Evolutionary conservation across 2,329 filamentous ascomycete species (phyloP), one percentile per base, ranked within the genome.

Genomic region (Trichophyton mentagrophytes): DNA sequence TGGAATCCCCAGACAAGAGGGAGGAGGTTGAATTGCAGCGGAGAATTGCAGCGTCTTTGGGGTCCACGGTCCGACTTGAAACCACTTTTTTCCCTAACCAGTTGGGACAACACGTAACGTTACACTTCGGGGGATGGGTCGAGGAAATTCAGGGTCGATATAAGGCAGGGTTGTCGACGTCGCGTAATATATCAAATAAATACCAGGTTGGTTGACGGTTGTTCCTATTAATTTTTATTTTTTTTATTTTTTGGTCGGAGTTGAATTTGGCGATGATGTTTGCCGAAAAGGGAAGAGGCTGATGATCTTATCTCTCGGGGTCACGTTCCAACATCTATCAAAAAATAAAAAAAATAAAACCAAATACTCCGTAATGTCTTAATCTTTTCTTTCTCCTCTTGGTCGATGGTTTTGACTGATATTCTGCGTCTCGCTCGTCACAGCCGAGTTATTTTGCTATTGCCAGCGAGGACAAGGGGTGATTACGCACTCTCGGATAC

Each of bases 1-100:
- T 59, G 57, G 57, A 59, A 57, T 46, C 51, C 17, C 57, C 36
- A 56, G 60, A n/a, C n/a, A 13, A 59, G 17, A 5, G 17, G 25
- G 20, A 36, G 15, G 51, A 36, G 15, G 51, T 55, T 30, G 38
- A 47, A 25, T 33, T 44, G 33, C 22, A n/a, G 44, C 47, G 36
- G 47, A 61, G 20, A 22, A 53, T 53, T n/a, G 49, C 49, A 53
- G 49, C 6, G 22, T 53, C 22, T 7, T 36, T 55, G 51, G 46
- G 46, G 46, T 47, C 46, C 46, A 51, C 46, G 22, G 51, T 55
- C 51, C 51, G n/a, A 55, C 51, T 51, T 53, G 51, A 55, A 55
- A 55, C 49, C 25, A 33, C 20, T 5, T 51, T 30, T 55, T 25
- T 33, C 6, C 27, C 30, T 25, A 8, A 3, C 51, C 30, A 55